These are phyloP conservation scores for Sanghuangporus sanghuang DNA, from an alignment of 1,284 basidiomycete species.

Conservation along the genomic window DNA sequence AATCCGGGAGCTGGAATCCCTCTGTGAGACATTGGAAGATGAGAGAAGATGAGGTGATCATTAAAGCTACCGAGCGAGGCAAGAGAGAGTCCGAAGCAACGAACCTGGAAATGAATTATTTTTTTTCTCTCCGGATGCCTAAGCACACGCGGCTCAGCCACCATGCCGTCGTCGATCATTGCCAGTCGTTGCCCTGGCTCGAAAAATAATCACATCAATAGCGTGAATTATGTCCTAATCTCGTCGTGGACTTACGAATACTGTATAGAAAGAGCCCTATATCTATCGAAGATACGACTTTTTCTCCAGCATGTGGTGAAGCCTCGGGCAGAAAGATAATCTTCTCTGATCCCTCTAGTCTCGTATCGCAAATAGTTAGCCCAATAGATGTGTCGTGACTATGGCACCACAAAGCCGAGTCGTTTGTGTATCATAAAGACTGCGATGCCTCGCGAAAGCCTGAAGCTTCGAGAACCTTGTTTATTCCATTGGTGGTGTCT, in stretches of 20 bases:
- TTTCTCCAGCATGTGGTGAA: no score
- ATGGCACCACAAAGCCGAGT: background rate
- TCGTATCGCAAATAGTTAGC: no score
- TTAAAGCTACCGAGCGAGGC: background rate
- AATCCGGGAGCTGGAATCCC: conserved; percentile 1
- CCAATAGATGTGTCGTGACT: background rate
- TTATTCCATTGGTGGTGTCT: background rate
- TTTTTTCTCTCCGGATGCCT: background rate
- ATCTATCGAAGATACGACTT: background rate
- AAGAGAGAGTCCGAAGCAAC: background rate
- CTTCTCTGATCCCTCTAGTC: no score
- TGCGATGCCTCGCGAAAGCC: background rate
- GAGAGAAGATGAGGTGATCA: background rate
- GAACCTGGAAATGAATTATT: background rate
- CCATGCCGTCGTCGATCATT: background rate
- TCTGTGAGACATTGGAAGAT: conserved; percentile 4
- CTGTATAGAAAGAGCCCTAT: background rate
- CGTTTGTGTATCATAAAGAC: background rate
- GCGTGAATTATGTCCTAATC: background rate
- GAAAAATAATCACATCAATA: background rate
- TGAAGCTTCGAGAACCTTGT: background rate
- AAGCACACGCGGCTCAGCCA: background rate
- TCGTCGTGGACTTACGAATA: background rate
- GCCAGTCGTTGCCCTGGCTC: background rate
- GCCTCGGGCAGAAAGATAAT: no score